phyloP scores from a whole-genome alignment of 257 asterid genomes.

The Agastache rugosa region DNA sequence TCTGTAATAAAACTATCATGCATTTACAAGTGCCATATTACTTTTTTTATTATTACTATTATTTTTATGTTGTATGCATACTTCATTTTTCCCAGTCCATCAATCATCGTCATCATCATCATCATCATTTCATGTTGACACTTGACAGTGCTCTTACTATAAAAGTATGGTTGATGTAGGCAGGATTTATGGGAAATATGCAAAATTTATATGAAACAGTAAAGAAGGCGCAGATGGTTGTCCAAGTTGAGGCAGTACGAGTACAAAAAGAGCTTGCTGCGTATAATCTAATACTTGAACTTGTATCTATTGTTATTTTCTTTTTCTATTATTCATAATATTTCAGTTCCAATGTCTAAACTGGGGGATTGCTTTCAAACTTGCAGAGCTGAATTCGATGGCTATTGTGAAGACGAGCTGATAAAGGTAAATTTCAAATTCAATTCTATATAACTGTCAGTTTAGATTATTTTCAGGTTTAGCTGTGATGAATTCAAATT shows the following conservation, averaged over 20 bases:
- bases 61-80: conserved; percentile 6
- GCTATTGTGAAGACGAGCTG: conserved; percentile 90
- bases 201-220: conserved; percentile 92
- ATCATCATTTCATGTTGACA: conserved; percentile 21
- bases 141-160: conserved; percentile 2
- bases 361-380: conserved; percentile 28
- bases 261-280: conserved; percentile 95
- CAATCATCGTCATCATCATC: no score
- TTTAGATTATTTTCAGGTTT: background rate
- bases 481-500: background rate
- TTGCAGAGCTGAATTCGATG: conserved; percentile 97
- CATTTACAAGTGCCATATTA: conserved; percentile 1
- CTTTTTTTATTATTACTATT: background rate
- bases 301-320: conserved; percentile 9
- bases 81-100: conserved; percentile 2
- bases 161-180: conserved; percentile 52
- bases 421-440: conserved; percentile 63
- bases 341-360: conserved; percentile 1
- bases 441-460: conserved; percentile 7
- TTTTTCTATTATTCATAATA: background rate
- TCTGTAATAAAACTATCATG: background rate
- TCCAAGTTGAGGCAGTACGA: conserved; percentile 97
- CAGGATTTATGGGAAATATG: conserved; percentile 96
- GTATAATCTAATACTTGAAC: conserved; percentile 51
- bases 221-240: conserved; percentile 97